Base-by-base conservation (phyloP, 805 yeast species). In the Lipomyces oligophaga region DNA sequence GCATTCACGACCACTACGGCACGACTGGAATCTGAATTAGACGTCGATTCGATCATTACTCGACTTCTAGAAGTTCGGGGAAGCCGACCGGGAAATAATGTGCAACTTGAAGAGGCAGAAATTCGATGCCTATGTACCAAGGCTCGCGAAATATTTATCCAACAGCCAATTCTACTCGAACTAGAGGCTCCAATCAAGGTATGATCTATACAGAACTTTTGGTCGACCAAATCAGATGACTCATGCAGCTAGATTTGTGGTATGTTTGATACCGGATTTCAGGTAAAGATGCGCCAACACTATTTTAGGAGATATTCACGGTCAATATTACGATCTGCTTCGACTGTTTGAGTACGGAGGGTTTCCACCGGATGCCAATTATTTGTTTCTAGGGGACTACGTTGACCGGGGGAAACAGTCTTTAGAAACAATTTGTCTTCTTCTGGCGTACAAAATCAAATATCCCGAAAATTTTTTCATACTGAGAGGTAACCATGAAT, bases 381-480 rank as follows among this genome's bases (percentile, higher is more conserved):
- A 90, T 72, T 74, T 90, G 61, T 90, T 90, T 65, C 71, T 90
- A 49, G 98, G 98, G 57, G 98, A 90, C 74, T 90, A 90, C 65
- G 98, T 90, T 57, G 98, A 90, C 73, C 83, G 98, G 76, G 98
- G 98, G 63, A 88, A 89, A 67, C 97, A 93, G 73, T 86, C 96
- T 25, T 72, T 93, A 59, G 98, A 90, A 69, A 93, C 97, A 15
- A 90, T 90, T 62, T 90, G 97, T 69, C 72, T 90, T 55, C 73
- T 90, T 63, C 77, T 90, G 63, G 97, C 97, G 34, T 90, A 90
- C 75, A 90, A 90, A 73, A 90, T 90, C 70, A 90, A 90, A 74
- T 93, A 90, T 68, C 98, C 98, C 40, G 98, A 90, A 70, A 90
- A 90, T 73, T 90, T 90, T 66, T 90, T 90, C 71, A 87, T 90